Percentiles rank a stretch among this genome's conserved stretches.
phyloP scores from a whole-genome alignment of 148 eudicot species.

The Limonium bicolor region DNA sequence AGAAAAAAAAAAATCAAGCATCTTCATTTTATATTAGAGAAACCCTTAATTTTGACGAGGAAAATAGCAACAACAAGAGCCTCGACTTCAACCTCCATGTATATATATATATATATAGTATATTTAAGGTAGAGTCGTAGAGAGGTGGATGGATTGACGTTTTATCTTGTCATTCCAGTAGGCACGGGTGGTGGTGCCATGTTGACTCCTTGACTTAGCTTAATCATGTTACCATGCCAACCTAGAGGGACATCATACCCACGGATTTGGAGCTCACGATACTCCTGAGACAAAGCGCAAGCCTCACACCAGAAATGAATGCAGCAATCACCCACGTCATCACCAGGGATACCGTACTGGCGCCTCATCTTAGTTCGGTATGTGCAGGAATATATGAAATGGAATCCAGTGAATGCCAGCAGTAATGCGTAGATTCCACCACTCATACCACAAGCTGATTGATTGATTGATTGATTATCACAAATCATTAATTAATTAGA shows the following conservation, averaged over 20 bases:
- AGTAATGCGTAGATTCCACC: background rate
- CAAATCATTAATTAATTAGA: too few species aligned
- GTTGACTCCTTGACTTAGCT: background rate
- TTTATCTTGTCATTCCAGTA: conserved; percentile 1
- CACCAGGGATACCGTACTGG: conserved; percentile 8
- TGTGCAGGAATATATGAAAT: conserved; percentile 11
- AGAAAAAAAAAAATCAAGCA: too few species aligned
- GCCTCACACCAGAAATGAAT: conserved; percentile 11
- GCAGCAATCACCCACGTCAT: conserved; percentile 8
- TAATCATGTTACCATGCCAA: background rate
- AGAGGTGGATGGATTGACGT: background rate
- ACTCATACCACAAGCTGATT: conserved; percentile 3
- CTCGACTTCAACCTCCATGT: too few species aligned
- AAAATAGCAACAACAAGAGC: background rate
- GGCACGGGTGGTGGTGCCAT: conserved; percentile 1
- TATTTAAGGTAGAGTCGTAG: too few species aligned
- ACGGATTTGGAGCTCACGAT: conserved; percentile 23
- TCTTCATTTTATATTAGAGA: background rate
- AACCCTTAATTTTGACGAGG: background rate
- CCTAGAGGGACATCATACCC: conserved; percentile 6
- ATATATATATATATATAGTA: too few species aligned
- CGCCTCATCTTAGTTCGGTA: conserved; percentile 16
- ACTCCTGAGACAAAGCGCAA: conserved; percentile 30
- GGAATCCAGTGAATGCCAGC: conserved; percentile 1
- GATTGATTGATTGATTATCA: too few species aligned